Base-by-base conservation (phyloP, 1,284 basidiomycete species). In the Tilletia walkeri region DNA sequence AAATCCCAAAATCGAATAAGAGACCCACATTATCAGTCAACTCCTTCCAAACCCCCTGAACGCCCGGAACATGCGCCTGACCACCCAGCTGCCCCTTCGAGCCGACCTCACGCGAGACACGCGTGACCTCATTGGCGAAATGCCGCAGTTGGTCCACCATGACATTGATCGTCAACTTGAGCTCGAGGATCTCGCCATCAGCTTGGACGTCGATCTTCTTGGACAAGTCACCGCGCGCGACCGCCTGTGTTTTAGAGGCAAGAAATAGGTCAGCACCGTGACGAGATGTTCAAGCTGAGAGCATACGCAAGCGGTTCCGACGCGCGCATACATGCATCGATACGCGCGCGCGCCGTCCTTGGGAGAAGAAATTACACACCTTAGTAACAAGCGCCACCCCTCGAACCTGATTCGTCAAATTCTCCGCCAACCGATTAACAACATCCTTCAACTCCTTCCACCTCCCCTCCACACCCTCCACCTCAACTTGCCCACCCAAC, bases 181-280 rank as follows among this genome's bases (percentile, higher is more conserved):
- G 86, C 85, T 98, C 95, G 68, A 97, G 87, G 69, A 99, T 97
- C 85, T 99, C 96, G 50, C 96, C 95, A 56, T 91, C 90, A 1
- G 95, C 95, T 80, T 96, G 92, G 78, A 99, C 95, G 70, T 95
- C 93, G 78, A 99, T 98, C 82, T 96, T 94, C 82, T 95, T 93
- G 47, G 90, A 92, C 75, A 99, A 86, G 85, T 99, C 96, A 65
- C 96, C 96, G 72, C 91, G 87, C 0, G 96, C 95, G 81, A 99
- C 95, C 10, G 96, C 96, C 83, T 70, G 63, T 7, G n/a, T 12
- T 9, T 4, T 39, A 1, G 16, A 38, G 20, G 12, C 59, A 20
- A 24, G 16, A 34, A 66, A 10, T 34, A 18, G 53, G 36, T 34
- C 61, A 67, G 53, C 6, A 45, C 6, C 41, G 14, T 7, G 14